These are phyloP conservation scores for Pyrenopolyporus hunteri DNA, from an alignment of 495 filamentous ascomycete genomes.

Conservation along the genomic window DNA sequence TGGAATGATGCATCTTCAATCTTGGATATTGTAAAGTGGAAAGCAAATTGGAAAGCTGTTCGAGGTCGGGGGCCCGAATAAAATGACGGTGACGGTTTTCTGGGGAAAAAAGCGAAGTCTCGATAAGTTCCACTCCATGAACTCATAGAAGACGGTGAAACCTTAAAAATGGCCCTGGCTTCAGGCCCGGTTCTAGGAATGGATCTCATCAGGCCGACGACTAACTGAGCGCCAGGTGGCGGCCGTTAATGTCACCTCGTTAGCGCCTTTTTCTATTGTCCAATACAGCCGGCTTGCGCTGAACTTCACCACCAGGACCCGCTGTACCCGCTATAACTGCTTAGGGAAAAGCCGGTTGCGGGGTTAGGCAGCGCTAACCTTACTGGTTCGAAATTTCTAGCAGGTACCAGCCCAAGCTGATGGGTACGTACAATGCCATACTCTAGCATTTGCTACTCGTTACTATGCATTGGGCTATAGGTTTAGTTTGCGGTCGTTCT, in stretches of 20 bases:
- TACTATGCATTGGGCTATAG: no score
- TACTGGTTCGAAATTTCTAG: not conserved
- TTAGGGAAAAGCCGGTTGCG: not conserved
- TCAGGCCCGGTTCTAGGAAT: no score
- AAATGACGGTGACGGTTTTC: not conserved
- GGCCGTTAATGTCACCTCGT: not conserved
- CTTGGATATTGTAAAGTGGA: not conserved
- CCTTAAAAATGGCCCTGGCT: slow-evolving; percentile 10
- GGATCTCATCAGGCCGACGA: slow-evolving; percentile 23
- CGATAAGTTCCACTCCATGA: slow-evolving; percentile 9
- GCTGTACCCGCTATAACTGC: slow-evolving; percentile 1
- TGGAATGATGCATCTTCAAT: slow-evolving; percentile 13
- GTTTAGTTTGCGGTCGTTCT: no score
- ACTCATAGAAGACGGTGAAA: slow-evolving; percentile 34
- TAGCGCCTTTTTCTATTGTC: slow-evolving; percentile 3
- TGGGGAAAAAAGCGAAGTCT: slow-evolving; percentile 13
- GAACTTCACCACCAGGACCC: slow-evolving; percentile 7
- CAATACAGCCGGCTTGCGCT: slow-evolving; percentile 1
- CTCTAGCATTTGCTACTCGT: no score
- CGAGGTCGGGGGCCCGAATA: not conserved
- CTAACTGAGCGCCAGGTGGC: slow-evolving; percentile 22
- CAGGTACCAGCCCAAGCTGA: not conserved
- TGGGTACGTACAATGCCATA: no score
- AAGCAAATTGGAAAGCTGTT: not conserved
- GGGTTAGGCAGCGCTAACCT: not conserved